Evolutionary conservation across 2,329 filamentous ascomycete species (phyloP), one percentile per base, ranked within the genome.

Genomic region (Xylariomycetidae sp.): DNA sequence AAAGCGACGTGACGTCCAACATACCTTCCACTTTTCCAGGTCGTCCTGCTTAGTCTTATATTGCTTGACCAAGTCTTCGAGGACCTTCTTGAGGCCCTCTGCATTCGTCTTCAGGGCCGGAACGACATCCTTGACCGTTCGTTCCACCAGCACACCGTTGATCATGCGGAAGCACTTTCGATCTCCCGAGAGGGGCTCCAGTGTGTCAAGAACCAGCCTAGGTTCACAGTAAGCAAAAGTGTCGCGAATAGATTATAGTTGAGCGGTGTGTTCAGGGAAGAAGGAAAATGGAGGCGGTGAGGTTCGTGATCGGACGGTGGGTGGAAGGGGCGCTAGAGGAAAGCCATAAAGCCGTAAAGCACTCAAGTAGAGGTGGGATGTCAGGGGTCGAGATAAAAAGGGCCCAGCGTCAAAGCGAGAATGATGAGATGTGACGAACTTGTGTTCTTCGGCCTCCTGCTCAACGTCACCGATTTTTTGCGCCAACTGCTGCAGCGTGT

Each of bases 161-260:
- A 98, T 94, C 77, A 98, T 88, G 50, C 92, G 89, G 67, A 97
- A 98, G 66, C 90, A 97, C 69, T 96, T 98, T 53, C 92, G 85
- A 47, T 94, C 85, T 44, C 72, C 75, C 1, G 86, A 73, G 16
- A 97, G 75, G 28, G 89, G 89, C 39, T 83, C 76, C 44, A 98
- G 68, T 4, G 90, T 97, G 57, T 97, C 90, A 32, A 97, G 77
- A 20, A 98, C 92, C 46, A 97, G 85, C 63, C 92, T 97, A 48
- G 44, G 43, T 40, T 23, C 20, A 36, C 18, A 36, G 51, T 53
- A 47, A 57, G 48, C 41, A 28, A 25, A n/a, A n/a, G n/a, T n/a
- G n/a, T n/a, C n/a, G n/a, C n/a, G n/a, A n/a, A n/a, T n/a, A n/a
- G n/a, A n/a, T n/a, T n/a, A n/a, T n/a, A n/a, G n/a, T n/a, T n/a